Conservation (phyloP, 2,329 filamentous ascomycete genomes). For the Penicillium sp. region DNA sequence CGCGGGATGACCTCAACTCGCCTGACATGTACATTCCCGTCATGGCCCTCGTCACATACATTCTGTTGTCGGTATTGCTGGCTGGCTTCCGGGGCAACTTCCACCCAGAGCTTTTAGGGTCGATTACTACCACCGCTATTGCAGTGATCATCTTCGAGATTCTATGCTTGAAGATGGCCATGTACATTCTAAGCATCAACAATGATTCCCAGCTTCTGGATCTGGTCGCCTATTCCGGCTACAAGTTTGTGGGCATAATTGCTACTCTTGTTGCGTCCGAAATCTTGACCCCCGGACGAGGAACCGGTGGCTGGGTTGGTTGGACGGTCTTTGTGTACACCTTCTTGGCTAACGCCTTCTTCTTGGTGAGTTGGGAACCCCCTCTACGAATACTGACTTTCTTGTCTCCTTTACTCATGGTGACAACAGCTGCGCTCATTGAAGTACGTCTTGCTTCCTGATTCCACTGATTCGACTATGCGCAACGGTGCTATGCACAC, state of each 20-base stretch:
- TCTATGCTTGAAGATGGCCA: conserved; percentile 84
- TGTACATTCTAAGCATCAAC: conserved; percentile 90
- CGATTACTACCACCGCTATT: conserved; percentile 82
- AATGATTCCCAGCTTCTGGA: conserved; percentile 93
- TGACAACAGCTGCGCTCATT: conserved; percentile 77
- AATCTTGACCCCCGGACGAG: conserved; percentile 73
- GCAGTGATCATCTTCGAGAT: conserved; percentile 87
- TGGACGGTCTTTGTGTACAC: conserved; percentile 91
- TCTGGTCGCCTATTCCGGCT: conserved; percentile 92
- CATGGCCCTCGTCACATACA: conserved; percentile 98
- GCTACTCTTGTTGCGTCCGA: conserved; percentile 80
- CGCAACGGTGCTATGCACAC: conserved; percentile 64
- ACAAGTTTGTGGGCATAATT: conserved; percentile 98
- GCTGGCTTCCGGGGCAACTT: conserved; percentile 90
- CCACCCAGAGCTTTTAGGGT: conserved; percentile 88
- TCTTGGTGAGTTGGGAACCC: conserved; percentile 67
- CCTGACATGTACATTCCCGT: conserved; percentile 99
- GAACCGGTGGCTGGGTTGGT: conserved; percentile 84
- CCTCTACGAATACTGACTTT: background rate
- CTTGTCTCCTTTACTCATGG: background rate
- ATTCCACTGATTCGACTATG: conserved; percentile 69
- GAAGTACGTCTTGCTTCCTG: conserved; percentile 92
- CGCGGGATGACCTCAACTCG: conserved; percentile 93
- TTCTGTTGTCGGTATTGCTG: conserved; percentile 86
- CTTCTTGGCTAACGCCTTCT: conserved; percentile 91